Conservation (phyloP, 2,329 filamentous ascomycete genomes). For the Fusarium dlaminii region DNA sequence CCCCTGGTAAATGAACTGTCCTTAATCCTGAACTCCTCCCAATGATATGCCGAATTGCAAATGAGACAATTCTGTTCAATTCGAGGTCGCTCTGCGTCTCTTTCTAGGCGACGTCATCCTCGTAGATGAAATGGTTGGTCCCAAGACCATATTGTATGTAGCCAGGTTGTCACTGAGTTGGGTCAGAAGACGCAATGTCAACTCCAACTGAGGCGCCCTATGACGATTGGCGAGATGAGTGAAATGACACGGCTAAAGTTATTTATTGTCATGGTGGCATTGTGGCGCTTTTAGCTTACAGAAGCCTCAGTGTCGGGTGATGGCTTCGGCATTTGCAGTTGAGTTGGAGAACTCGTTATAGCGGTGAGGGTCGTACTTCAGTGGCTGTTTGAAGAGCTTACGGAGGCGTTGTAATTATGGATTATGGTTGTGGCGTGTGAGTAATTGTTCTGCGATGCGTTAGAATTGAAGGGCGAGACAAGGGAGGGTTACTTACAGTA, state of each 20-base stretch:
- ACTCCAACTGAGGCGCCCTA: neutral
- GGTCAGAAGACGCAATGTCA: neutral
- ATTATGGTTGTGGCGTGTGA: neutral
- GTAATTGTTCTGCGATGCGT: neutral
- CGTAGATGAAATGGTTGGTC: neutral
- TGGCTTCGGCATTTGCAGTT: conserved; percentile 9
- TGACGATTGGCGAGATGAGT: neutral
- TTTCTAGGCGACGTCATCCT: neutral
- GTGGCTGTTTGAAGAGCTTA: neutral
- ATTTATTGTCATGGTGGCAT: neutral
- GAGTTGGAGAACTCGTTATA: neutral
- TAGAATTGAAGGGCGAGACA: neutral
- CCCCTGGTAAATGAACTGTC: neutral
- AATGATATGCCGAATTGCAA: neutral
- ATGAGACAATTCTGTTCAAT: neutral
- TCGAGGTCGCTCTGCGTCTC: neutral
- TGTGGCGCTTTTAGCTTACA: neutral
- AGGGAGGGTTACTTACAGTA: neutral
- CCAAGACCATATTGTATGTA: neutral
- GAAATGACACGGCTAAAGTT: neutral
- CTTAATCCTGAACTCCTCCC: conserved; percentile 17
- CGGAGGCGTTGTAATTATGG: neutral
- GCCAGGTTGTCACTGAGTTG: neutral
- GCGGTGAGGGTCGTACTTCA: neutral
- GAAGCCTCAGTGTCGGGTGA: neutral